Evolutionary conservation across 176 grass and related monocot species (phyloP).

Genomic region (Cenchrus purpureus): DNA sequence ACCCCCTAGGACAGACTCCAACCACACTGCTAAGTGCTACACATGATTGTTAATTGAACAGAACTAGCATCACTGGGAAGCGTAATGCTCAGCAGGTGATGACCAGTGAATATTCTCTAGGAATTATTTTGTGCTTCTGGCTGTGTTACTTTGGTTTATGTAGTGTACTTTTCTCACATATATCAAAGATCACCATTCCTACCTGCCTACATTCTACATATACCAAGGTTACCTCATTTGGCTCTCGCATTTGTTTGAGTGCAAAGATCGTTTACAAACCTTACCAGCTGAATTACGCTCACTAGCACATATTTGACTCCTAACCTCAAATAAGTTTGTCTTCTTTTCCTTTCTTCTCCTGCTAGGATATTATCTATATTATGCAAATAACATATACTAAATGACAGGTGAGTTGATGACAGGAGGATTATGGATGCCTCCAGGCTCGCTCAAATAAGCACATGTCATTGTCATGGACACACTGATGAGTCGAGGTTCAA

Average conservation of each 20-base stretch:
- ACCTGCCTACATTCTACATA: no score
- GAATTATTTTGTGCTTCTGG: background rate
- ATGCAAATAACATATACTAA: background rate
- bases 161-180: background rate
- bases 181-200: no score
- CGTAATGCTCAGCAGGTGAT: background rate
- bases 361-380: background rate
- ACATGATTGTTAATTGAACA: background rate
- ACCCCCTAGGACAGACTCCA: background rate
- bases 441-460: background rate
- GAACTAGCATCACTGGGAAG: background rate
- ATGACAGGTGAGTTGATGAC: conserved; percentile 1
- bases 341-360: background rate
- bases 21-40: conserved; percentile 6
- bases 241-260: no score
- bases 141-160: background rate
- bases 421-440: no score
- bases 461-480: background rate
- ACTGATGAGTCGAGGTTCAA: background rate
- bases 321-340: background rate
- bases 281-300: background rate
- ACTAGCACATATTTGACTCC: background rate
- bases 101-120: background rate
- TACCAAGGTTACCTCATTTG: background rate
- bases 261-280: no score